Base-by-base conservation (phyloP, 306 rosid species). In the Myrica gale region DNA sequence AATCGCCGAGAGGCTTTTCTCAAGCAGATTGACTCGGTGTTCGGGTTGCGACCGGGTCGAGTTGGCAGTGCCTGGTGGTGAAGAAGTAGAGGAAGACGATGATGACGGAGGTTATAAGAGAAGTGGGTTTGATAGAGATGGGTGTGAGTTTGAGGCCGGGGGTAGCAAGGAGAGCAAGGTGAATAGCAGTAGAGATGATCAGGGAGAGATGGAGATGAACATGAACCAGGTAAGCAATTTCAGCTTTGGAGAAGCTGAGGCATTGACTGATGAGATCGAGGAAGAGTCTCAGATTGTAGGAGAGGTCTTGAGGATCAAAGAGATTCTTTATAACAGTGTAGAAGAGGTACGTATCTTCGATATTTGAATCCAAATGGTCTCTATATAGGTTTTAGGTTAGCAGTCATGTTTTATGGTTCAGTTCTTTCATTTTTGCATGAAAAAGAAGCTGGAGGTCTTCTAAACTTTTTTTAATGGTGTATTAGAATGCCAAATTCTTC, bases 131-230 rank as follows among this genome's bases (percentile, higher is more conserved):
- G 87, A 68, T 7, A 63, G 87, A 50, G 83, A 66, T 71, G 81
- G 80, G 58, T 77, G 78, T 11, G 91, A 82, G 67, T 69, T 85
- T n/a, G 91, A 82, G 67, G 87, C 80, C 0, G 95, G 95, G 4
- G 97, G 85, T 5, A 95, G 99, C 71, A 95, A 95, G 69, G 98
- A 95, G 79, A 95, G 98, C 81, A 89, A 95, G 84, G 93, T 80
- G 6, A 82, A 87, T 80, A 76, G 85, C 48, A 57, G 78, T 51
- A 78, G 91, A 65, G 87, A 83, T 61, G 91, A 88, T 74, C 82
- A 53, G 63, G 85, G 70, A 16, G 93, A 84, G 62, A 84, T 79
- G 84, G 93, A 84, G 62, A 84, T 79, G 84, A 68, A 79, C 76
- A 74, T 41, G 37, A 90, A 88, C 21, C 84, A 53, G 53, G 82